Base-by-base conservation (phyloP, 2,329 filamentous ascomycete genomes). In the Nothophoma quercina region DNA sequence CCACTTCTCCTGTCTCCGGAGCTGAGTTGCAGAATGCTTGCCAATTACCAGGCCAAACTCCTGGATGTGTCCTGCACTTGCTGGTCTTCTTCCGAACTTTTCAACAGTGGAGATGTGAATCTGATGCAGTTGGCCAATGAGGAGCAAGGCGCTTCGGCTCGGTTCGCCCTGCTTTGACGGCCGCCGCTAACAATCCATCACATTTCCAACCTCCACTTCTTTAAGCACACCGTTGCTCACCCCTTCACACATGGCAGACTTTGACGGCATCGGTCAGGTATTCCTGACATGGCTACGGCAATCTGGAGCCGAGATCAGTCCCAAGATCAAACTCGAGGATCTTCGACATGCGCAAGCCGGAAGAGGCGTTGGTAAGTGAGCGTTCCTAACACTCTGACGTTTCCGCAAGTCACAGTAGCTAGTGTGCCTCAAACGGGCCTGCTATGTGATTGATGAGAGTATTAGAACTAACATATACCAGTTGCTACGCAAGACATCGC, bases 401-500 rank as follows among this genome's bases (percentile, higher is more conserved):
- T n/a, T n/a, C n/a, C n/a, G n/a, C n/a, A 15, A 23, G 4, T 25
- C 46, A 30, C 9, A 15, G n/a, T n/a, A n/a, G n/a, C n/a, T n/a
- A n/a, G n/a, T n/a, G n/a, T n/a, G n/a, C n/a, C n/a, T n/a, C n/a
- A n/a, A n/a, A n/a, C n/a, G n/a, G n/a, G n/a, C n/a, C n/a, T n/a
- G n/a, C n/a, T n/a, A n/a, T n/a, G n/a, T n/a, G n/a, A n/a, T n/a
- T n/a, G n/a, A n/a, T n/a, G n/a, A n/a, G n/a, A n/a, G n/a, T n/a
- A n/a, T n/a, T n/a, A n/a, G n/a, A 2, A 23, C 64, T 69, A 41
- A 69, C 47, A 38, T 18, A 13, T 2, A 28, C 18, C 59, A 93
- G 90, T 96, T 64, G 89, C 91, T 21, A 82, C 77, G 18, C 72
- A 81, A 51, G 84, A 91, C 57, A 90, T 96, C 46, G 76, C 80